Evolutionary conservation across 768 basidiomycete species (phyloP).

Genomic region (Mycena vulgaris): DNA sequence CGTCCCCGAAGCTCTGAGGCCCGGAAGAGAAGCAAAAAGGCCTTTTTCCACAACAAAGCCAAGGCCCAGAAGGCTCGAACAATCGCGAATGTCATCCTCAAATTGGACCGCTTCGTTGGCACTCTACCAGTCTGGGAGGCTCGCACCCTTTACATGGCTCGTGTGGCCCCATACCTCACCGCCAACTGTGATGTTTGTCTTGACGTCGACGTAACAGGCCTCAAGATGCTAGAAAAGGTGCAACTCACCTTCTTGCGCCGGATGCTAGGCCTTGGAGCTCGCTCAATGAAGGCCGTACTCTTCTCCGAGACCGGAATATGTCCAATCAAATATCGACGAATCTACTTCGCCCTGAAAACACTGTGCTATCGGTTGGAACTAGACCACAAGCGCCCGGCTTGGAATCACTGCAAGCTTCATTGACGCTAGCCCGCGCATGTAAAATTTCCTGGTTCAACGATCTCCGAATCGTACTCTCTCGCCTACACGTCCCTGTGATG

Average conservation of each 20-base stretch:
- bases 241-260: background rate
- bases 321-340: background rate
- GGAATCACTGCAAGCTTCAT: background rate
- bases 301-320: background rate
- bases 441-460: background rate
- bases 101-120: background rate
- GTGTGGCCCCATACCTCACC: constrained; percentile 24
- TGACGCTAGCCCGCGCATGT: background rate
- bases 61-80: too few species aligned
- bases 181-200: constrained; percentile 13
- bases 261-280: background rate
- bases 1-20: too few species aligned
- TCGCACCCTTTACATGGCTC: constrained; percentile 17
- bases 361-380: background rate
- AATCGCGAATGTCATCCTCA: background rate
- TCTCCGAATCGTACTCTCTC: background rate
- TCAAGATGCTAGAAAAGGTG: background rate
- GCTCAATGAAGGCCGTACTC: background rate
- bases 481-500: background rate
- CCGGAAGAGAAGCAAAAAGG: too few species aligned
- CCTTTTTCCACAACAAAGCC: too few species aligned
- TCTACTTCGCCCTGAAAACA: background rate
- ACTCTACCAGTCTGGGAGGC: background rate
- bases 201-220: background rate
- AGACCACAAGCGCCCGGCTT: background rate